Evolutionary conservation across 169 alveolate genomes (phyloP), one percentile per base, ranked within the genome.

Genomic region (Besnoitia besnoiti): DNA sequence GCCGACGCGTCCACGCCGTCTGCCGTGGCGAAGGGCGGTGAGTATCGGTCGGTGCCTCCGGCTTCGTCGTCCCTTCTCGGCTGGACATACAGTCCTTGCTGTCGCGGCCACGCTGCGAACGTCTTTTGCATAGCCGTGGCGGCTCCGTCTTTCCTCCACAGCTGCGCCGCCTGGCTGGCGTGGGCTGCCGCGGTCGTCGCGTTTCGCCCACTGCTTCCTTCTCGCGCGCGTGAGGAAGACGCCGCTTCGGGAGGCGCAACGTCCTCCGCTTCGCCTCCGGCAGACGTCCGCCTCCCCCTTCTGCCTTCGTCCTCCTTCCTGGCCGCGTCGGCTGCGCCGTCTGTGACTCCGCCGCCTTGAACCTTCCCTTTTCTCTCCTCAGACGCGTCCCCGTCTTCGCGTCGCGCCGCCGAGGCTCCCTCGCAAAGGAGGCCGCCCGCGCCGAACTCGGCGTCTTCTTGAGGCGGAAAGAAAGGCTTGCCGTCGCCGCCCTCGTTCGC

Each of bases 21-120:
- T 1, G 87, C 87, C 55, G 30, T 39, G 39, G 87, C 87, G 59
- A 77, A 77, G 61, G 87, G 87, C 16, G 82, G 82, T n/a, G 82
- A n/a, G n/a, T 73, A 73, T 39, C 82, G 46, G 46, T 73, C 82
- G 39, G 82, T 14, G 12, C 82, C 82, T 10, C 14, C 82, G 21
- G 47, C 82, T 73, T 73, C n/a, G 39, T 73, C 82, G 82, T 73
- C 82, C 2, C 82, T 19, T 1, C 14, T n/a, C 82, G 82, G 46
- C 82, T 73, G 82, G 0, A 73, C 21, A n/a, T 73, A 73, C 82
- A 73, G 82, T 42, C 82, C 82, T 7, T 73, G 82, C 46, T 73
- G 82, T 16, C 47, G 82, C 2, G 82, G 82, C 82, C 82, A 73
- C 24, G 82, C 44, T 0, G 82, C 46, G 16, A 73, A 35, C 39